These are phyloP conservation scores for Verbascum thapsus DNA, from an alignment of 257 asterid species.

Conservation along the genomic window DNA sequence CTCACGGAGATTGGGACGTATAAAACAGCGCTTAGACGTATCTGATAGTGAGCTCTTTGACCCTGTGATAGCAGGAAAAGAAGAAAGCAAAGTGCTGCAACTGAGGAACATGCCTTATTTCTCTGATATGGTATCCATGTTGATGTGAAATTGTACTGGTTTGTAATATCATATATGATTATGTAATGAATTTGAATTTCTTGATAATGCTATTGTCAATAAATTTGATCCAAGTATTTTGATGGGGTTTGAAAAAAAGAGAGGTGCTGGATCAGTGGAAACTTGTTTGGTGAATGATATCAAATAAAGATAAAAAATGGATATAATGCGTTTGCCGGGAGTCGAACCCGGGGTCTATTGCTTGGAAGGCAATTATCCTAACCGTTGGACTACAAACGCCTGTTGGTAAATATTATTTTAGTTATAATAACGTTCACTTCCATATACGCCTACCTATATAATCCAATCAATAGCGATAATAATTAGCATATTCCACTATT, in stretches of 20 bases:
- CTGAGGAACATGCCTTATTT: slow-evolving; percentile 66
- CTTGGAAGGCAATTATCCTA: slow-evolving; percentile 99
- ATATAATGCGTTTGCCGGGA: slow-evolving; percentile 45
- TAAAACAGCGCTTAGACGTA: slow-evolving; percentile 60
- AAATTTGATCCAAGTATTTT: slow-evolving; percentile 39
- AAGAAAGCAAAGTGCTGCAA: slow-evolving; percentile 54
- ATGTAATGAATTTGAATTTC: too few relatives aligned
- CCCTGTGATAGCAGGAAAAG: slow-evolving; percentile 44
- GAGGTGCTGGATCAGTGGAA: too few relatives aligned
- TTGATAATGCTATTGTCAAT: slow-evolving; percentile 42
- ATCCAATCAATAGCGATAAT: neutral
- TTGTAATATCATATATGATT: too few relatives aligned
- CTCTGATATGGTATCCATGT: slow-evolving; percentile 47
- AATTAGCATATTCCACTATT: slow-evolving; percentile 13
- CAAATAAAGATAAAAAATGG: neutral
- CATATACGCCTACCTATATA: too few relatives aligned
- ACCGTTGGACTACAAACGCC: slow-evolving; percentile 93
- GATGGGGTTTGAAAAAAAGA: slow-evolving; percentile 38
- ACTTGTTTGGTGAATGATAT: too few relatives aligned
- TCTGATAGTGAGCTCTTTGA: slow-evolving; percentile 49
- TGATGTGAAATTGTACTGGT: slow-evolving; percentile 27
- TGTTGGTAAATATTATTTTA: too few relatives aligned
- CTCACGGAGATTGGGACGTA: slow-evolving; percentile 66
- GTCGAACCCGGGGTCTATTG: slow-evolving; percentile 98
- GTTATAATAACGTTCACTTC: too few relatives aligned